A percentile compares a stretch with the other conserved stretches of the same genome.
Conservation (phyloP, 225 moss, liverwort and hornwort species). For the Rhytidiadelphus loreus region DNA sequence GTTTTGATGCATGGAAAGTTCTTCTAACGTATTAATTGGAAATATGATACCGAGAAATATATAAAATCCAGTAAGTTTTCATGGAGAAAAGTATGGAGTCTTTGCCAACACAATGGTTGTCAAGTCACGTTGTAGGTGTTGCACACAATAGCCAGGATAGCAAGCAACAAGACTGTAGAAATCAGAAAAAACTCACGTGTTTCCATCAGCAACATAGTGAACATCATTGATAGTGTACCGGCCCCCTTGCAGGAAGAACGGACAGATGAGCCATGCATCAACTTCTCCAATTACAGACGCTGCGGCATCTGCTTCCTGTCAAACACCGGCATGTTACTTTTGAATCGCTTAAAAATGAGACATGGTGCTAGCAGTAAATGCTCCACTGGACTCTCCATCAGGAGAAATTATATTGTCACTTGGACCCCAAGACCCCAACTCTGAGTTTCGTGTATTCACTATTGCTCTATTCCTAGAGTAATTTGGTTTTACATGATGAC, state of each 20-base stretch:
- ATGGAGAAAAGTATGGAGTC: not conserved
- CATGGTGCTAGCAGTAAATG: not conserved
- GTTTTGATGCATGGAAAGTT: not conserved
- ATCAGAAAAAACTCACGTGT: slow-evolving; percentile 31
- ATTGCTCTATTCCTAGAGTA: not conserved
- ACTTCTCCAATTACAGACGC: slow-evolving; percentile 63
- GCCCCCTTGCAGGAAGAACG: slow-evolving; percentile 88
- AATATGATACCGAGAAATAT: not conserved
- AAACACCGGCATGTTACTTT: not conserved
- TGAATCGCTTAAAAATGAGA: not conserved
- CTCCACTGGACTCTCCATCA: not conserved
- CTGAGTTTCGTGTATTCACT: not conserved
- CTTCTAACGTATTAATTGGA: not conserved
- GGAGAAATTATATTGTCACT: not conserved
- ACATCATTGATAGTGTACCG: slow-evolving; percentile 89
- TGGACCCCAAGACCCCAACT: not conserved
- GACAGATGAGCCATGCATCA: slow-evolving; percentile 92
- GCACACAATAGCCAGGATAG: not conserved
- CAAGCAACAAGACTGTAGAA: not conserved
- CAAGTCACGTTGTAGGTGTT: not conserved
- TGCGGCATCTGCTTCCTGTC: slow-evolving; percentile 83
- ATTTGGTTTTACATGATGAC: not conserved
- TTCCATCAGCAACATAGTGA: slow-evolving; percentile 83
- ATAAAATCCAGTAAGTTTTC: not conserved
- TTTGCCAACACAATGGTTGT: not conserved